Base-by-base conservation (phyloP, 306 rosid genomes). In the Hylodesmum podocarpum region DNA sequence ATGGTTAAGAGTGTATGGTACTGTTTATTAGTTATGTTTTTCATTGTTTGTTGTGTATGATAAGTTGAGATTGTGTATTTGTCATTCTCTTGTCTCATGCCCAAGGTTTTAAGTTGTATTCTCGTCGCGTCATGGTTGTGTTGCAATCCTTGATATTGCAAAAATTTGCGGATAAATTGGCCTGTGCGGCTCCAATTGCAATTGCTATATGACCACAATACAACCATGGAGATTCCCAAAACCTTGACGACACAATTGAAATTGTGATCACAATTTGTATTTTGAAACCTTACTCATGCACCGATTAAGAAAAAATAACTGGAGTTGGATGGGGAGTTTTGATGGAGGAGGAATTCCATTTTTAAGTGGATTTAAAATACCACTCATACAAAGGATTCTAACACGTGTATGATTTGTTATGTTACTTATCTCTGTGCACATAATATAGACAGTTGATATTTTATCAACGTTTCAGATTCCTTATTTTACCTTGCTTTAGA, bases 1-100 rank as follows among this genome's bases (percentile, higher is more conserved):
- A 37, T 41, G 53, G 41, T 67, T 44, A 47, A 79, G 71, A 65
- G 81, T 70, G 28, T 64, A 13, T 36, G 39, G 14, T 57, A 10
- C 33, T 21, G 64, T 46, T 57, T 31, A 6, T 70, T 69, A 9
- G 57, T 75, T 43, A 4, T 36, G 28, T 31, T 72, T 27, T 51
- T 40, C 19, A n/a, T 37, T 31, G 39, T 31, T 58, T 63, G 69
- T n/a, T 53, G 68, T 33, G 21, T 9, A 4, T 15, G 63, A 28
- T 75, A 2, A 34, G 29, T 53, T 51, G 79, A 53, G 39, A 16
- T 7, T 55, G 65, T 21, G 67, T 44, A 31, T 18, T 55, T 55
- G 64, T 36, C 11, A 28, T 31, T 49, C 44, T 62, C 37, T 50
- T 67, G 40, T 37, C 31, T 21, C 29, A 1, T 65, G 31, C 43